Evolutionary conservation across 2,329 filamentous ascomycete genomes (phyloP).

Genomic region (Tolypocladium cylindrosporum): DNA sequence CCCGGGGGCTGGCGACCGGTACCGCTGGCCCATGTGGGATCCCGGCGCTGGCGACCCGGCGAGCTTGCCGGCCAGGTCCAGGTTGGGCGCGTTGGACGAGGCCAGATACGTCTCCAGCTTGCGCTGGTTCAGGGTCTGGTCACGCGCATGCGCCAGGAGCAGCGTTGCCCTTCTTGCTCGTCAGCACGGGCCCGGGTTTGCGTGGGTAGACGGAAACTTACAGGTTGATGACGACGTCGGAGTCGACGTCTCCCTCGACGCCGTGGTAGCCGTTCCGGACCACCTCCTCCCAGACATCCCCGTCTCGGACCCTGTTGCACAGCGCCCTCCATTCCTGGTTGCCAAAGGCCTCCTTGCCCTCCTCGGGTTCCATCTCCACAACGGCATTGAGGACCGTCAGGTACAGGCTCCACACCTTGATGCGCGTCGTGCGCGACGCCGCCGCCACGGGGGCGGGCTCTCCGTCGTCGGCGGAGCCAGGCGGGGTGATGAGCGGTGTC

Average conservation of each 20-base stretch:
- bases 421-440: conserved; percentile 70
- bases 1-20: conserved; percentile 36
- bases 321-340: conserved; percentile 74
- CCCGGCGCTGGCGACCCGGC: conserved; percentile 30
- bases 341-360: conserved; percentile 83
- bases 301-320: conserved; percentile 76
- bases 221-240: conserved; percentile 88
- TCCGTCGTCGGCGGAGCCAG: conserved; percentile 35
- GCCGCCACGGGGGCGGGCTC: conserved; percentile 65
- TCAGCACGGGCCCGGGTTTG: not conserved
- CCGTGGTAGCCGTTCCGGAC: conserved; percentile 80
- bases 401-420: conserved; percentile 97
- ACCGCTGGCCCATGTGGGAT: conserved; percentile 24
- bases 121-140: conserved; percentile 76
- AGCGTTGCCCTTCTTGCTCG: conserved; percentile 61
- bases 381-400: conserved; percentile 88
- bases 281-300: conserved; percentile 90
- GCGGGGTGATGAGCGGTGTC: conserved; percentile 65
- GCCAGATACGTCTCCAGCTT: conserved; percentile 84
- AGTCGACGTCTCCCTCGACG: conserved; percentile 81
- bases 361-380: conserved; percentile 77
- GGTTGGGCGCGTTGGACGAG: conserved; percentile 59
- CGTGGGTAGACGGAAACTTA: conserved; percentile 28
- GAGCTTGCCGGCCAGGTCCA: conserved; percentile 61
- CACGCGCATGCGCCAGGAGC: conserved; percentile 77